Base-by-base conservation (phyloP, 108 stramenopile species). In the Pseudonitzschia pungens region DNA sequence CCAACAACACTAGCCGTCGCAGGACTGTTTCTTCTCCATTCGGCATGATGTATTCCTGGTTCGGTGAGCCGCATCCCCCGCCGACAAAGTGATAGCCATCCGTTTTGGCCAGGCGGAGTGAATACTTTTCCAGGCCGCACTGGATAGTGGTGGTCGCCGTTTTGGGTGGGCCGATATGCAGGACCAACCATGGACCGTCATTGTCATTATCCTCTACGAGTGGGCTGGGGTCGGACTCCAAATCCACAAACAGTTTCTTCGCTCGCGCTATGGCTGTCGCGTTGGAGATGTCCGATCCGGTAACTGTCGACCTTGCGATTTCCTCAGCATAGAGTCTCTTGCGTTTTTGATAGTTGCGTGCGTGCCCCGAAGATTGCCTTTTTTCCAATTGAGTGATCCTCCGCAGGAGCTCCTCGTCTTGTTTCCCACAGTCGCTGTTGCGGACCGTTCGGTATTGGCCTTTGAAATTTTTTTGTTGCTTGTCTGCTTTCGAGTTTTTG, bases 101-200 rank as follows among this genome's bases (percentile, higher is more conserved):
- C 20, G 32, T 40, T 20, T 62, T 62, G 33, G 60, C 60, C 18
- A 62, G 29, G 15, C 60, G 60, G 16, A 62, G 36, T 5, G 60
- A 62, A 62, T 62, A n/a, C 36, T 62, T 62, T 62, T 62, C 60
- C 36, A 76, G 60, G 0, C 75, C 75, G 62, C 75, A 76, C 41
- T 76, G 75, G 22, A 76, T 69, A 5, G 54, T 62, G 6, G 75
- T 76, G 20, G 75, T 76, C 7, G 68, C 75, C 6, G 75, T 76
- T 69, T 76, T 76, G 31, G 75, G 75, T 33, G 75, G 75, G 22
- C 75, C 60, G 32, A 62, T 62, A 20, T 62, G 60, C 16, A 62
- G 18, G 4, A 62, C 60, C 11, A 62, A 36, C 60, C 60, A 62
- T 0, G 60, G 60, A 20, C 29, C 60, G 15, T 62, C 41, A 24